Base-by-base conservation (phyloP, 192 early-diverging fungal species). In the Podila epicladia region DNA sequence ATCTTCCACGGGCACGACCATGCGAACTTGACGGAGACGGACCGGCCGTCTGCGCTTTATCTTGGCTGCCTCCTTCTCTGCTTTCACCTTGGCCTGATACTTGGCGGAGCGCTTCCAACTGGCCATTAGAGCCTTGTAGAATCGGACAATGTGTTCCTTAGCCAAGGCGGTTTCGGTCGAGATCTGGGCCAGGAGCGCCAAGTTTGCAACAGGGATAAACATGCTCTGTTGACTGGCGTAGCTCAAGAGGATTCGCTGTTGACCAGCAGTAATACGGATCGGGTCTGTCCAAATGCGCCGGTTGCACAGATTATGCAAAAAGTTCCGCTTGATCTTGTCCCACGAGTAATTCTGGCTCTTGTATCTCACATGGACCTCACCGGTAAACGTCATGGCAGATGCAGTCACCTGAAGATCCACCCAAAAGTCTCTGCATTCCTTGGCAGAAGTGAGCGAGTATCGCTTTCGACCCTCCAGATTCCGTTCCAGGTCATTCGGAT, bases 401-500 rank as follows among this genome's bases (percentile, higher is more conserved):
- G 77, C 31, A 17, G 53, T 80, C 1, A 71, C 7, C 35, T 80
- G 77, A 7, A 80, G 77, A 69, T 80, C 77, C 41, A 69, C 60
- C 77, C 77, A 80, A 28, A 80, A 80, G 4, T 68, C 71, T 29
- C 29, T 72, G 26, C 77, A 80, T 9, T 73, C 70, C 22, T 59
- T 50, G 11, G 33, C 48, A 15, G 48, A 31, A 29, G 68, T n/a
- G 5, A 80, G 33, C n/a, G 35, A 59, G 67, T 80, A 80, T 29
- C 58, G 11, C 41, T 73, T 80, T 24, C 77, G 59, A 13, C 50
- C 33, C 2, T 15, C 55, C 5, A 80, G 33, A 33, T 69, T 50
- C 0, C 59, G 17, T 2, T 80, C 71, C 5, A 80, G n/a, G 1
- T 64, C 24, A 13, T 80, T 62, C 2, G 77, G 71, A 1, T 41